These are phyloP conservation scores for Stramenopiles sp. DNA, from an alignment of 352 stramenopile species.

Conservation along the genomic window DNA sequence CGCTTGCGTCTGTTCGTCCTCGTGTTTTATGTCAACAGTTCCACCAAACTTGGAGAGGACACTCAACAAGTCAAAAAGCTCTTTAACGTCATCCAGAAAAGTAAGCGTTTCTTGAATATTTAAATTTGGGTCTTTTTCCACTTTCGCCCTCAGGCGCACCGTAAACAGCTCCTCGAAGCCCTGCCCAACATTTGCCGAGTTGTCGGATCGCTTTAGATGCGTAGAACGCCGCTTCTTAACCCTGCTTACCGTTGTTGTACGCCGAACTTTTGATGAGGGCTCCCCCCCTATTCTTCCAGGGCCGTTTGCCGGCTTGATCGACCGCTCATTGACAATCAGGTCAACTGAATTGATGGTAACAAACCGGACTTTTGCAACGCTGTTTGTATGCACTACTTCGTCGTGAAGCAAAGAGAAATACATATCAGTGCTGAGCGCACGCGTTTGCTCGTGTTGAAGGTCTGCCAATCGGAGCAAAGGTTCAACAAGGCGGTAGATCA, in stretches of 20 bases:
- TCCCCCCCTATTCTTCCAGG: not conserved
- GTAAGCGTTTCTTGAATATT: not conserved
- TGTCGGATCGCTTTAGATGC: not conserved
- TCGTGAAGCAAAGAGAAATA: not conserved
- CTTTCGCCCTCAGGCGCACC: not conserved
- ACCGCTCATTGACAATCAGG: not conserved
- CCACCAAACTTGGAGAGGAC: slow-evolving; percentile 18
- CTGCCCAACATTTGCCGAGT: not conserved
- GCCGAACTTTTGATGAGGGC: no score
- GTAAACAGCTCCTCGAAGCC: not conserved
- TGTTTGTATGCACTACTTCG: not conserved
- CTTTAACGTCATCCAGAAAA: slow-evolving; percentile 19
- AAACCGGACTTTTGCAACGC: not conserved
- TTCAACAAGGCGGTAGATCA: not conserved
- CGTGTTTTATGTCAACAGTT: slow-evolving; percentile 11
- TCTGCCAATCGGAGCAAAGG: not conserved
- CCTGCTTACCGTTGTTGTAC: no score
- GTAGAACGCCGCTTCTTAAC: no score
- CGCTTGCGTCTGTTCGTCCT: slow-evolving; percentile 21
- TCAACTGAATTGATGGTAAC: slow-evolving; percentile 3
- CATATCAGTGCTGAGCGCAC: not conserved
- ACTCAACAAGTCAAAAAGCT: slow-evolving; percentile 18
- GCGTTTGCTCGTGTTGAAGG: not conserved
- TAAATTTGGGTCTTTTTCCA: not conserved
- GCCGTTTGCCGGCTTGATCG: not conserved